These are phyloP conservation scores for Arthroderma sp. DNA, from an alignment of 2,329 filamentous ascomycete species.

Conservation along the genomic window DNA sequence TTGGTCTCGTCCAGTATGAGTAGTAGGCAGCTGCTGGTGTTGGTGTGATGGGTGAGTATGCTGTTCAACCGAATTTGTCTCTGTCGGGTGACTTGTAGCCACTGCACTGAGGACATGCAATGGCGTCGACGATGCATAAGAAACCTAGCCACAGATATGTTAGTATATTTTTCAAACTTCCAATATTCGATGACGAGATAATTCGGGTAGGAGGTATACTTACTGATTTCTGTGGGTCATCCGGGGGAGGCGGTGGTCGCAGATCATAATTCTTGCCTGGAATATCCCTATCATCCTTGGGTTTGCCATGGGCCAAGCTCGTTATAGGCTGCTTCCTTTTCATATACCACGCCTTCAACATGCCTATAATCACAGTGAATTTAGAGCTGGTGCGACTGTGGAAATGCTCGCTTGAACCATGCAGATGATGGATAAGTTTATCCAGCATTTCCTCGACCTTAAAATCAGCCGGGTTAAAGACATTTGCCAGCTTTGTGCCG, in stretches of 20 bases:
- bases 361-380: conserved; percentile 56
- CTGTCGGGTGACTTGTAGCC: conserved; percentile 23
- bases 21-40: too few species aligned
- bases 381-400: conserved; percentile 54
- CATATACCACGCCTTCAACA: conserved; percentile 57
- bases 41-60: neutral
- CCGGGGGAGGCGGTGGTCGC: neutral
- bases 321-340: conserved; percentile 32
- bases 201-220: neutral
- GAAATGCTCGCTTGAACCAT: conserved; percentile 48
- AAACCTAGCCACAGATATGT: neutral
- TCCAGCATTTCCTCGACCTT: conserved; percentile 55
- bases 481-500: conserved; percentile 52
- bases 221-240: neutral
- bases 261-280: too few species aligned
- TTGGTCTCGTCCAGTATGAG: too few species aligned
- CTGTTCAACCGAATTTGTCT: neutral
- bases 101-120: conserved; percentile 29
- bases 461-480: conserved; percentile 56
- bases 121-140: conserved; percentile 16
- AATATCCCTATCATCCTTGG: neutral
- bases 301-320: conserved; percentile 3
- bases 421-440: conserved; percentile 55
- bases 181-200: too few species aligned
- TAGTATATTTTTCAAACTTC: neutral